phyloP scores from a whole-genome alignment of 345 rosid genomes.

The Gossypium australe region DNA sequence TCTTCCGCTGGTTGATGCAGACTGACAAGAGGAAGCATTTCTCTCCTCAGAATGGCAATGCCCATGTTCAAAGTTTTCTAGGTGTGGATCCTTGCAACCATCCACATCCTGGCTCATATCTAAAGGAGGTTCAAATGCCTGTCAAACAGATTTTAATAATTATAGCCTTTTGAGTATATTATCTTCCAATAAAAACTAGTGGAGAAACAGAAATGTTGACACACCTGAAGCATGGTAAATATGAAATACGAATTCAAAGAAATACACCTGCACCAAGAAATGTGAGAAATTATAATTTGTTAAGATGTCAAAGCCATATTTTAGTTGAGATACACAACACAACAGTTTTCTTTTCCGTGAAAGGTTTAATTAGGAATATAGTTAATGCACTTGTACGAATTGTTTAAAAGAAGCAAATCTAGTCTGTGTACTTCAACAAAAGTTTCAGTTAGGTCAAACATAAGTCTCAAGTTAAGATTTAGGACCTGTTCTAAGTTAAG shows the following conservation, averaged over 20 bases:
- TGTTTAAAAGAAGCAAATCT: slow-evolving; percentile 4
- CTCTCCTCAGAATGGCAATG: slow-evolving; percentile 37
- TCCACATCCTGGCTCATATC: slow-evolving; percentile 82
- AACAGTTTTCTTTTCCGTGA: not conserved
- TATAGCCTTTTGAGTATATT: slow-evolving; percentile 4
- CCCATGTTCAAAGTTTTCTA: slow-evolving; percentile 40
- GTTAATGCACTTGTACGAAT: not conserved
- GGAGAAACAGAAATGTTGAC: slow-evolving; percentile 19
- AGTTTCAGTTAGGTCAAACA: not conserved
- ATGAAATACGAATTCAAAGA: slow-evolving; percentile 71
- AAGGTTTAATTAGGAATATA: not conserved
- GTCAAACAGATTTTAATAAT: slow-evolving; percentile 26
- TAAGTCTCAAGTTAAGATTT: not conserved
- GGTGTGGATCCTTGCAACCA: slow-evolving; percentile 36
- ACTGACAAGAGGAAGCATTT: slow-evolving; percentile 35
- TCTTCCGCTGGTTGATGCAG: slow-evolving; percentile 38
- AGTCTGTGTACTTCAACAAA: not conserved
- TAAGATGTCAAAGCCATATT: not conserved
- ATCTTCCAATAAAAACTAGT: slow-evolving; percentile 10
- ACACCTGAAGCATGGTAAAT: slow-evolving; percentile 81
- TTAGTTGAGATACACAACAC: not conserved
- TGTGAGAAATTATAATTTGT: slow-evolving; percentile 7
- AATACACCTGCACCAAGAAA: slow-evolving; percentile 68
- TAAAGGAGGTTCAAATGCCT: slow-evolving; percentile 98
- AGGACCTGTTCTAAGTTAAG: not conserved